Evolutionary conservation across 208 protist genomes (phyloP).

Genomic region (Leishmania martiniquensis): DNA sequence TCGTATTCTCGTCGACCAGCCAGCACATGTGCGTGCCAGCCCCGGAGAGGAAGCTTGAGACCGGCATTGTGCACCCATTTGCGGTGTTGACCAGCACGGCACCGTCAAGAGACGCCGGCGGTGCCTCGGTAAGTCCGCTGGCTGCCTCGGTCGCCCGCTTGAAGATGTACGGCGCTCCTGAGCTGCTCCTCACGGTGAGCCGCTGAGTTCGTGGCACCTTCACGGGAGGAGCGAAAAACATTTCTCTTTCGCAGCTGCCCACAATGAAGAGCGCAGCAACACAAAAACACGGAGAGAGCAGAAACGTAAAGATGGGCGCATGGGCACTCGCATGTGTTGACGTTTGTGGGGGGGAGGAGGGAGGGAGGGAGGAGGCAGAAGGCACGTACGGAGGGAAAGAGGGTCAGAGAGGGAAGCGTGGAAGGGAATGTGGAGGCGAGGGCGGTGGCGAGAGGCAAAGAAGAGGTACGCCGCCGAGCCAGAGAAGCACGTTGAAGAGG

Average conservation of each 20-base stretch:
- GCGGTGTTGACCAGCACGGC: constrained; percentile 13
- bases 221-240: constrained; percentile 54
- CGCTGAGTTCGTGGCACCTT: constrained; percentile 85
- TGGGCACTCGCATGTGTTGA: too few species aligned
- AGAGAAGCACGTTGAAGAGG: neutral
- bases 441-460: neutral
- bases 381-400: too few species aligned
- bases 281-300: neutral
- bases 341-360: too few species aligned
- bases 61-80: constrained; percentile 4
- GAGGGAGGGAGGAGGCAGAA: too few species aligned
- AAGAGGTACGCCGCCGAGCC: neutral
- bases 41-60: constrained; percentile 62
- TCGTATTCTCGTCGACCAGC: constrained; percentile 74
- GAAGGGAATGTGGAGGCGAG: too few species aligned
- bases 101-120: constrained; percentile 28
- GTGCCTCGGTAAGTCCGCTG: constrained; percentile 10
- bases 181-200: constrained; percentile 21
- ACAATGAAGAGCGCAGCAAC: neutral
- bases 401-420: too few species aligned
- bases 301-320: too few species aligned
- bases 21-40: constrained; percentile 73
- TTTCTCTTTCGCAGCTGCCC: constrained; percentile 24
- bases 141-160: constrained; percentile 15
- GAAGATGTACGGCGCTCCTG: constrained; percentile 19